Conservation (phyloP, 108 stramenopile genomes). For the Cyclostephanos invisitatus region DNA sequence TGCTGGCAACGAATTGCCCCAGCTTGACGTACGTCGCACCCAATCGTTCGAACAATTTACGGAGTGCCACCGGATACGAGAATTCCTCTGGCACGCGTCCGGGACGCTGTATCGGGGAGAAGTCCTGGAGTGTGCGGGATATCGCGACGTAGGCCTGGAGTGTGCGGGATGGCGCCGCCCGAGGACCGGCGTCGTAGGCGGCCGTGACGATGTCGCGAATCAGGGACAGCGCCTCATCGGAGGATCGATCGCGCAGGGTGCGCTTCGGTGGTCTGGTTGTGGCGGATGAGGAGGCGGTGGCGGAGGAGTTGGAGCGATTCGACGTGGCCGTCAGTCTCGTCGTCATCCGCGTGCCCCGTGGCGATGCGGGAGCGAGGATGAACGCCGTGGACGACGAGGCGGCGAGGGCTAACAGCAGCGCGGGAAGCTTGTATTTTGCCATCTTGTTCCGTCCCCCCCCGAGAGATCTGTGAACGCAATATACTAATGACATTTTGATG, state of each 20-base stretch:
- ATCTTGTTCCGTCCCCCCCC: neutral
- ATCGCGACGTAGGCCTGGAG: constrained; percentile 81
- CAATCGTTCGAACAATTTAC: constrained; percentile 88
- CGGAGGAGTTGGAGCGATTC: neutral
- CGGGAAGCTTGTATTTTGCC: constrained; percentile 19
- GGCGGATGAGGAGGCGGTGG: constrained; percentile 16
- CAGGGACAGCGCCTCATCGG: constrained; percentile 64
- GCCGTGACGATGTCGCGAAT: constrained; percentile 75
- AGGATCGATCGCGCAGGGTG: constrained; percentile 70
- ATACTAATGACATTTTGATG: too few species aligned
- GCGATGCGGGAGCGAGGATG: neutral
- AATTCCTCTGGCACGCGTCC: constrained; percentile 48
- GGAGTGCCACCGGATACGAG: constrained; percentile 67
- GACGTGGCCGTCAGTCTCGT: neutral
- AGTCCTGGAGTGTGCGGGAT: constrained; percentile 72
- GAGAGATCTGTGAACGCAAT: too few species aligned
- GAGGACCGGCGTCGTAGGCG: constrained; percentile 76
- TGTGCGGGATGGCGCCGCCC: constrained; percentile 77
- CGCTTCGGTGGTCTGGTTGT: constrained; percentile 51
- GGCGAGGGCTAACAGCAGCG: constrained; percentile 12
- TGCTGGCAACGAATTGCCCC: constrained; percentile 94
- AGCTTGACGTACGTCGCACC: constrained; percentile 97
- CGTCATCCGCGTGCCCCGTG: neutral
- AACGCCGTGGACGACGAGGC: constrained; percentile 2
- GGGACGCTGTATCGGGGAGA: constrained; percentile 53